These are phyloP conservation scores for Hypholoma sublateritium DNA, from an alignment of 768 basidiomycete species.

Conservation along the genomic window DNA sequence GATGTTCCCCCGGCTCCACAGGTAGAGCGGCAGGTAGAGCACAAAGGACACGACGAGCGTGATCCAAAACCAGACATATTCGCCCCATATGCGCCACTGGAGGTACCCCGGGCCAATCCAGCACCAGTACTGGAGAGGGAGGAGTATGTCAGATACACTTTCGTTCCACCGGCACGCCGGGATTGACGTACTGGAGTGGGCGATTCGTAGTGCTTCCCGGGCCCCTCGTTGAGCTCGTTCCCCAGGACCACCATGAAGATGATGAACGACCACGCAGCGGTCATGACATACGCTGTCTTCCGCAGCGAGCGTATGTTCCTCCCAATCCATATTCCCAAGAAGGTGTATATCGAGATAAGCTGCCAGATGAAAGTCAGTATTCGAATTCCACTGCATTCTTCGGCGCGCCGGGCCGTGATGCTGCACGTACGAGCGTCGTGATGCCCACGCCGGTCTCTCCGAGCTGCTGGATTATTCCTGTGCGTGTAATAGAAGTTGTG, in stretches of 20 bases:
- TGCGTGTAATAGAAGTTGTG: neutral
- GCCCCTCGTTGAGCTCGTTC: conserved; percentile 20
- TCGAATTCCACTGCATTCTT: neutral
- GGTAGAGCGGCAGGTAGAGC: conserved; percentile 35
- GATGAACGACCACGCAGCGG: conserved; percentile 34
- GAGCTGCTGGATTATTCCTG: conserved; percentile 38
- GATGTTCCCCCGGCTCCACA: conserved; percentile 36
- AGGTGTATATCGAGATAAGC: conserved; percentile 41
- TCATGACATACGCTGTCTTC: conserved; percentile 25
- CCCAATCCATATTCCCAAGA: conserved; percentile 37
- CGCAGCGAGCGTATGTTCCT: conserved; percentile 24
- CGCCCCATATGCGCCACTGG: conserved; percentile 34
- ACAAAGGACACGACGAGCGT: conserved; percentile 32
- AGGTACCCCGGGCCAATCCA: conserved; percentile 36
- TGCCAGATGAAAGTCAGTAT: conserved; percentile 10
- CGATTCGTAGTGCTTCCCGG: conserved; percentile 20
- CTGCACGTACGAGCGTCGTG: conserved; percentile 35
- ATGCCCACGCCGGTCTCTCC: conserved; percentile 43
- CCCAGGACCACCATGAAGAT: conserved; percentile 30
- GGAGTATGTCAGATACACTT: too few species aligned
- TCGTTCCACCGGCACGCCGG: neutral
- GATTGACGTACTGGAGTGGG: conserved; percentile 35
- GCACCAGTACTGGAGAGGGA: conserved; percentile 35
- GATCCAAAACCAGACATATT: conserved; percentile 48
- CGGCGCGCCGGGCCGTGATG: neutral